phyloP scores from a whole-genome alignment of 1,284 basidiomycete species.

The Ustanciosporium gigantosporum region DNA sequence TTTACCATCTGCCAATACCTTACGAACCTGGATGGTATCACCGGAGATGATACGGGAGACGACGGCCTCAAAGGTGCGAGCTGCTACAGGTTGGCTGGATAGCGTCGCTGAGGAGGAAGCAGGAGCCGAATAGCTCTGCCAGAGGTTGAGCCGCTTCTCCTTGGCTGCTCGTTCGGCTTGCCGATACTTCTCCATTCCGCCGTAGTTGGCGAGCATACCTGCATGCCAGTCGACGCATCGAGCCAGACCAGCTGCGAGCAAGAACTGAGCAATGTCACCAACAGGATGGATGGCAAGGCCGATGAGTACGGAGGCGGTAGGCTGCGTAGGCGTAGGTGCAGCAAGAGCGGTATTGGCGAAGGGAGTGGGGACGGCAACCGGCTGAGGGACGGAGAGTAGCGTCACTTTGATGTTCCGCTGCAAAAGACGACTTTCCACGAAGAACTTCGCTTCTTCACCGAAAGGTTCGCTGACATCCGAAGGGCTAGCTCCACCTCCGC shows the following conservation, averaged over 20 bases:
- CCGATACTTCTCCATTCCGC: slow-evolving; percentile 68
- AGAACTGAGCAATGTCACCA: slow-evolving; percentile 89
- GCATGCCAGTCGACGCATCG: slow-evolving; percentile 97
- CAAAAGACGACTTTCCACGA: slow-evolving; percentile 87
- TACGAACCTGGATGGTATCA: slow-evolving; percentile 73
- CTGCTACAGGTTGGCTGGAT: slow-evolving; percentile 29
- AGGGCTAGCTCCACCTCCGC: slow-evolving; percentile 46
- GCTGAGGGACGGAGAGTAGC: slow-evolving; percentile 77
- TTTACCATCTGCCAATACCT: slow-evolving; percentile 61
- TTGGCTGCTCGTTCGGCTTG: slow-evolving; percentile 82
- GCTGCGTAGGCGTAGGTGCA: slow-evolving; percentile 64
- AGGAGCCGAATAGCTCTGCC: slow-evolving; percentile 67
- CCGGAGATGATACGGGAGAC: slow-evolving; percentile 88
- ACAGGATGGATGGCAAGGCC: slow-evolving; percentile 88
- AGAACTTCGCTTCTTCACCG: slow-evolving; percentile 79
- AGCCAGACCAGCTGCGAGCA: slow-evolving; percentile 82
- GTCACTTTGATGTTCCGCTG: slow-evolving; percentile 85
- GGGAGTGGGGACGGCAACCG: slow-evolving; percentile 70
- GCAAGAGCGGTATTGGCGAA: slow-evolving; percentile 65
- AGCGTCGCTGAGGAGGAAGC: slow-evolving; percentile 22
- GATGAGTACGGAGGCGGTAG: slow-evolving; percentile 75
- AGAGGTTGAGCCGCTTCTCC: slow-evolving; percentile 77
- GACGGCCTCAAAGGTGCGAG: slow-evolving; percentile 68
- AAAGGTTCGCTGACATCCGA: slow-evolving; percentile 46
- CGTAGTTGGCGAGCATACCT: slow-evolving; percentile 77